Conservation (phyloP, 2,329 filamentous ascomycete species). For the Iodosphaeria phyllophila region DNA sequence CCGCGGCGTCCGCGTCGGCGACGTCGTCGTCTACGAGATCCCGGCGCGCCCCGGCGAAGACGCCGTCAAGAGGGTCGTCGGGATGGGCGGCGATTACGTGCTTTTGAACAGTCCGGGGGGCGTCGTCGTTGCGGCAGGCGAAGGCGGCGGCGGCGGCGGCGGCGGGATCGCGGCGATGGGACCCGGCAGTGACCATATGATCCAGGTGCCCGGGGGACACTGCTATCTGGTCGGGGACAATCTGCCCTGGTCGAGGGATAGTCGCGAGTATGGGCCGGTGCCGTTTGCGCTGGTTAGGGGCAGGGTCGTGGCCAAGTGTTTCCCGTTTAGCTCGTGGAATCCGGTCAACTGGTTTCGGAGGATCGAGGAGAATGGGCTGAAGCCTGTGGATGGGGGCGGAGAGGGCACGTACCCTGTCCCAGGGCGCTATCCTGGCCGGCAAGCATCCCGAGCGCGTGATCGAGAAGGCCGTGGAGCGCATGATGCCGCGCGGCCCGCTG, state of each 20-base stretch:
- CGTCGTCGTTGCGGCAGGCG: too few relatives aligned
- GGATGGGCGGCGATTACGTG: conserved; percentile 62
- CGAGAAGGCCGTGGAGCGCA: too few relatives aligned
- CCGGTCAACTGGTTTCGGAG: conserved; percentile 31
- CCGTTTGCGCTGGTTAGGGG: conserved; percentile 71
- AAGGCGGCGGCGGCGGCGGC: too few relatives aligned
- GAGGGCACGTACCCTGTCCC: too few relatives aligned
- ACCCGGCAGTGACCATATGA: too few relatives aligned
- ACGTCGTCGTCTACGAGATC: conserved; percentile 63
- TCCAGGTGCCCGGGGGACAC: conserved; percentile 76
- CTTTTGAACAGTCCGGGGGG: conserved; percentile 41
- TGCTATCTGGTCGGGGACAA: conserved; percentile 89
- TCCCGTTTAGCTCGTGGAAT: conserved; percentile 15
- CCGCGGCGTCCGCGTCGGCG: conserved; percentile 50
- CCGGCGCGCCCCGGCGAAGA: conserved; percentile 42
- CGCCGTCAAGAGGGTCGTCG: conserved; percentile 65
- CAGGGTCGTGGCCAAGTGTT: conserved; percentile 49
- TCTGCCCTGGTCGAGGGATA: conserved; percentile 66
- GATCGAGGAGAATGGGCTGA: too few relatives aligned
- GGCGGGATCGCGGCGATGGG: too few relatives aligned
- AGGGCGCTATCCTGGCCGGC: too few relatives aligned
- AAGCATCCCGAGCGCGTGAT: too few relatives aligned
- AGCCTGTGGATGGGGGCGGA: too few relatives aligned
- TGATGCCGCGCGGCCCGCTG: too few relatives aligned
- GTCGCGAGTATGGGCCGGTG: conserved; percentile 67